Base-by-base conservation (phyloP, 225 moss, liverwort and hornwort genomes). In the Asterella californica region DNA sequence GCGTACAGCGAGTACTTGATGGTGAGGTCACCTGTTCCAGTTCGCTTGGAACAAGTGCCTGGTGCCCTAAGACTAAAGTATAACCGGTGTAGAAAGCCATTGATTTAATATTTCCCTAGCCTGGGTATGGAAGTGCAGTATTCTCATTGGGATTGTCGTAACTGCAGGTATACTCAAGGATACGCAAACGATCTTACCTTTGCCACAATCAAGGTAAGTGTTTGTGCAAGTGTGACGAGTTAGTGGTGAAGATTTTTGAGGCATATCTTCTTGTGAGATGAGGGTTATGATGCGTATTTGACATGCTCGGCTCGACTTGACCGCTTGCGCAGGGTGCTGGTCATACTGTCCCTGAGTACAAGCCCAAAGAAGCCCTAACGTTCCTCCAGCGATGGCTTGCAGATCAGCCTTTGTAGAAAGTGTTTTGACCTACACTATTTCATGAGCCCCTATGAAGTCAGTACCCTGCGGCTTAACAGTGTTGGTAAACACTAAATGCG, bases 281-380 rank as follows among this genome's bases (percentile, higher is more conserved):
- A 29, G 32, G 18, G 52, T 29, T 33, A 0, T 48, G 9, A 2
- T 9, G 24, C n/a, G 37, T 4, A 19, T 9, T 8, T 37, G 5
- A 52, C 27, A 36, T 19, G 55, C 17, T 55, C 5, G 8, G 25
- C 9, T 42, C 10, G 1, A 48, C 11, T 15, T 47, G 4, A 52
- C 49, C 54, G 70, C n/a, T n/a, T 75, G 79, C 72, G 15, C 87
- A 96, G 93, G 93, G 95, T 66, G 84, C 94, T 37, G 94, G 94
- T 46, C 96, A 97, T 61, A 97, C 94, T 46, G 94, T 97, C 61
- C 91, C 96, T 22, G 93, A 97, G 87, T 92, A 90, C 86, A 94
- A 94, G 83, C 94, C 96, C 6, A 82, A 6, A 36, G 93, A 97
- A 84, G 90, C 96, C 45, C 66, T 88, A 75, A 82, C 90, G 36